Conservation (phyloP, 805 yeast genomes). For the Myxozyma vanderwaltii region DNA sequence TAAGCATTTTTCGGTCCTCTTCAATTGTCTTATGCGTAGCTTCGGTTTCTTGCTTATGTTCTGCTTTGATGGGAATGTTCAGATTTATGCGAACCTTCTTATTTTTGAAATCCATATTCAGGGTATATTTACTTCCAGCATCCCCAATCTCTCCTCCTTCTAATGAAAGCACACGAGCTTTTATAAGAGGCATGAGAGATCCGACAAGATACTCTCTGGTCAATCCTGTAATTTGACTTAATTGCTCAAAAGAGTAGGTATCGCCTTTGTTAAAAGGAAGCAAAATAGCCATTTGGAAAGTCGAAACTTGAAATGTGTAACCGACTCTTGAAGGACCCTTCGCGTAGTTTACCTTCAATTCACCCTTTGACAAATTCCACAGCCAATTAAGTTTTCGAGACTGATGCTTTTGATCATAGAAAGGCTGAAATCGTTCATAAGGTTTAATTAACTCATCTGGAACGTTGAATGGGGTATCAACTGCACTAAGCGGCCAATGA, state of each 20-base stretch:
- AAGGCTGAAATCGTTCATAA: slow-evolving; percentile 63
- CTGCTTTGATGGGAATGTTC: slow-evolving; percentile 56
- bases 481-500: slow-evolving; percentile 77
- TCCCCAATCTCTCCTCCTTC: slow-evolving; percentile 53
- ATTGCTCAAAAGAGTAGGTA: slow-evolving; percentile 59
- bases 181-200: slow-evolving; percentile 77
- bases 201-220: slow-evolving; percentile 66
- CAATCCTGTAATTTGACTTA: slow-evolving; percentile 68
- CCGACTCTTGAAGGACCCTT: slow-evolving; percentile 71
- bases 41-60: slow-evolving; percentile 67
- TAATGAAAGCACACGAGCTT: slow-evolving; percentile 72
- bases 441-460: slow-evolving; percentile 70
- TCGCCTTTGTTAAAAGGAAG: slow-evolving; percentile 77
- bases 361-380: slow-evolving; percentile 93
- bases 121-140: slow-evolving; percentile 62
- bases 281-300: slow-evolving; percentile 84
- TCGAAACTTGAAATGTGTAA: slow-evolving; percentile 68
- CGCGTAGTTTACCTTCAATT: slow-evolving; percentile 80
- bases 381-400: slow-evolving; percentile 94
- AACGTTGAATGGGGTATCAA: slow-evolving; percentile 54
- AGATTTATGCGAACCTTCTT: slow-evolving; percentile 83
- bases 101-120: slow-evolving; percentile 80
- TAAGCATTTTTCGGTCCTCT: slow-evolving; percentile 79
- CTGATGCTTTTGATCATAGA: slow-evolving; percentile 73
- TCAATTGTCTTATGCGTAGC: slow-evolving; percentile 79